phyloP scores from a whole-genome alignment of 345 rosid species.

The Alliaria petiolata region DNA sequence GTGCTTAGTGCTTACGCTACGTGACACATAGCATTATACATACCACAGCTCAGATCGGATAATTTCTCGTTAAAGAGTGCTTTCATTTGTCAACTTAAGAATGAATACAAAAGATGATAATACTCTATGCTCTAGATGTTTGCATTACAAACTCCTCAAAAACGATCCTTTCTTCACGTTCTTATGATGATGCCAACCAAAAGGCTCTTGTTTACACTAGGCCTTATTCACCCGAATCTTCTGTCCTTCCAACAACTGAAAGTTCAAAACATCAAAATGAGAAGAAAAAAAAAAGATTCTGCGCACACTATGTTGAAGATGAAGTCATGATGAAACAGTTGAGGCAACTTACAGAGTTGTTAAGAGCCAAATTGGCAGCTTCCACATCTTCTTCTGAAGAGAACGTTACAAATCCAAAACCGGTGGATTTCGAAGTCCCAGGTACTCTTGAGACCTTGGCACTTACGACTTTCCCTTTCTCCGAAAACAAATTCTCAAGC shows the following conservation, averaged over 20 bases:
- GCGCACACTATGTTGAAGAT: not conserved
- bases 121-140: slow-evolving; percentile 15
- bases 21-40: too few relatives aligned
- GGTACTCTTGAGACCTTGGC: slow-evolving; percentile 82
- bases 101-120: slow-evolving; percentile 13
- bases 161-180: not conserved
- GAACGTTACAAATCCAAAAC: slow-evolving; percentile 82
- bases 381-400: slow-evolving; percentile 79
- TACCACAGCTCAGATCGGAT: too few relatives aligned
- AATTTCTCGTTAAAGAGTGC: too few relatives aligned
- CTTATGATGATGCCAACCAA: not conserved
- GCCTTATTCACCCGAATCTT: slow-evolving; percentile 84
- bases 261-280: not conserved
- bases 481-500: slow-evolving; percentile 59
- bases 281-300: too few relatives aligned
- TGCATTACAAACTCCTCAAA: slow-evolving; percentile 29
- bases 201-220: slow-evolving; percentile 7
- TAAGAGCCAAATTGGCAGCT: slow-evolving; percentile 63
- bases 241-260: slow-evolving; percentile 84
- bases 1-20: too few relatives aligned
- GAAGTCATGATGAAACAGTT: not conserved
- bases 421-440: slow-evolving; percentile 80
- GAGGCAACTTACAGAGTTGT: slow-evolving; percentile 65
- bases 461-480: slow-evolving; percentile 71
- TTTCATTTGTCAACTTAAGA: slow-evolving; percentile 3